phyloP scores from a whole-genome alignment of 345 rosid species.

The Sisymbrium altissimum region DNA sequence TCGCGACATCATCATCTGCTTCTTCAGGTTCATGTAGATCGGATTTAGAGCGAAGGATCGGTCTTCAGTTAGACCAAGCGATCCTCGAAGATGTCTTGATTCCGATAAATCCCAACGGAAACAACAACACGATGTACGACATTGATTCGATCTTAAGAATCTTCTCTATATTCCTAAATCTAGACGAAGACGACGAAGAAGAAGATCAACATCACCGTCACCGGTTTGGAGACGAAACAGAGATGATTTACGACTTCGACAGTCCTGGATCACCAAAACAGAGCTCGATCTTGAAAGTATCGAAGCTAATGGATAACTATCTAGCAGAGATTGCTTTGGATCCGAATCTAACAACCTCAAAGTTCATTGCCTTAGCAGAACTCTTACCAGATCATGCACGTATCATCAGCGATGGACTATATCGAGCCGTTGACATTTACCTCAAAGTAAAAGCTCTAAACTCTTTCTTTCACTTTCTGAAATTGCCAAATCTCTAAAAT shows the following conservation, averaged over 20 bases:
- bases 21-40: slow-evolving; percentile 62
- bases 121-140: slow-evolving; percentile 60
- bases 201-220: slow-evolving; percentile 53
- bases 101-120: slow-evolving; percentile 57
- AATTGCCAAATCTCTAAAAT: background rate
- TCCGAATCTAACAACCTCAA: slow-evolving; percentile 62
- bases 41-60: slow-evolving; percentile 82
- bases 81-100: slow-evolving; percentile 95
- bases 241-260: slow-evolving; percentile 84
- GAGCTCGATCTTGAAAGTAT: slow-evolving; percentile 89
- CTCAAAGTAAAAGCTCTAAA: slow-evolving; percentile 53
- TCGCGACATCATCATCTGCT: slow-evolving; percentile 53
- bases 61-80: slow-evolving; percentile 94
- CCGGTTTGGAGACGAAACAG: slow-evolving; percentile 62
- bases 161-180: slow-evolving; percentile 77
- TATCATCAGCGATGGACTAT: slow-evolving; percentile 78
- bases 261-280: slow-evolving; percentile 94
- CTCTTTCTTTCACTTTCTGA: background rate
- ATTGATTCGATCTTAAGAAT: slow-evolving; percentile 81
- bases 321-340: slow-evolving; percentile 94
- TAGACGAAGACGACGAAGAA: slow-evolving; percentile 70
- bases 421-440: slow-evolving; percentile 89
- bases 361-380: slow-evolving; percentile 80
- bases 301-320: slow-evolving; percentile 80
- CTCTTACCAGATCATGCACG: slow-evolving; percentile 96